A percentile compares a stretch with the other conserved stretches of the same genome.
These are phyloP conservation scores for Falciphora oryzae DNA, from an alignment of 2,329 filamentous ascomycete species.

Conservation along the genomic window DNA sequence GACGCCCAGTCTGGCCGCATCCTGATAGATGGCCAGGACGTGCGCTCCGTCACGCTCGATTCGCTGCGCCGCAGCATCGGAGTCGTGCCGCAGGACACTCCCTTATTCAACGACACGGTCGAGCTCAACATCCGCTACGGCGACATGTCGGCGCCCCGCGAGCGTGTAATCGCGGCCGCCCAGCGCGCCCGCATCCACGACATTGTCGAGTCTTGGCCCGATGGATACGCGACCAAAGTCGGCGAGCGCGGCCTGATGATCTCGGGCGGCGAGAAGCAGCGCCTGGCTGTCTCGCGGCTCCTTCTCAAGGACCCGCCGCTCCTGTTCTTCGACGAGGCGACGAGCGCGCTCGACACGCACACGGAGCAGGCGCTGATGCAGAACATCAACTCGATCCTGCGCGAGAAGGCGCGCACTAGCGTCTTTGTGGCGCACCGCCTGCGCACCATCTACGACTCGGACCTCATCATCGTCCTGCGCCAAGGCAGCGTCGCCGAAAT, in stretches of 20 bases:
- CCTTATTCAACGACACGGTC: conserved; percentile 94
- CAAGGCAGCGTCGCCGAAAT: conserved; percentile 81
- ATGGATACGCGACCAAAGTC: conserved; percentile 87
- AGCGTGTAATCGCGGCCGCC: conserved; percentile 71
- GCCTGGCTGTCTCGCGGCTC: conserved; percentile 42
- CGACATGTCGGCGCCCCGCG: conserved; percentile 66
- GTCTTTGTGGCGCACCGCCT: conserved; percentile 93
- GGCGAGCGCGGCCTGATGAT: conserved; percentile 41
- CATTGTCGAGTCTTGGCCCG: conserved; percentile 70
- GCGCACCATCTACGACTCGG: conserved; percentile 87
- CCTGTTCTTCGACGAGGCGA: conserved; percentile 27
- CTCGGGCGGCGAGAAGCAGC: conserved; percentile 51
- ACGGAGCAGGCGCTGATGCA: conserved; percentile 84
- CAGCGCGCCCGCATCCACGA: conserved; percentile 80
- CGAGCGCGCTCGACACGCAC: conserved; percentile 38
- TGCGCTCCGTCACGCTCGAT: conserved; percentile 75
- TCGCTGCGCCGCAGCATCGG: conserved; percentile 82
- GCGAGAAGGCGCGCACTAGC: conserved; percentile 82
- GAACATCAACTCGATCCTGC: conserved; percentile 89
- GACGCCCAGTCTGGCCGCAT: conserved; percentile 83
- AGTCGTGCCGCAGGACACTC: conserved; percentile 94
- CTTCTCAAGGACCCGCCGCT: conserved; percentile 33
- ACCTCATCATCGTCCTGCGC: conserved; percentile 86
- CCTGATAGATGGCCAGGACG: conserved; percentile 87
- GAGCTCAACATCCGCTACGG: conserved; percentile 95